A percentile compares a stretch with the other conserved stretches of the same genome.
These are phyloP conservation scores for Chlorella sp. DNA, from an alignment of 139 green algal genomes.

Conservation along the genomic window DNA sequence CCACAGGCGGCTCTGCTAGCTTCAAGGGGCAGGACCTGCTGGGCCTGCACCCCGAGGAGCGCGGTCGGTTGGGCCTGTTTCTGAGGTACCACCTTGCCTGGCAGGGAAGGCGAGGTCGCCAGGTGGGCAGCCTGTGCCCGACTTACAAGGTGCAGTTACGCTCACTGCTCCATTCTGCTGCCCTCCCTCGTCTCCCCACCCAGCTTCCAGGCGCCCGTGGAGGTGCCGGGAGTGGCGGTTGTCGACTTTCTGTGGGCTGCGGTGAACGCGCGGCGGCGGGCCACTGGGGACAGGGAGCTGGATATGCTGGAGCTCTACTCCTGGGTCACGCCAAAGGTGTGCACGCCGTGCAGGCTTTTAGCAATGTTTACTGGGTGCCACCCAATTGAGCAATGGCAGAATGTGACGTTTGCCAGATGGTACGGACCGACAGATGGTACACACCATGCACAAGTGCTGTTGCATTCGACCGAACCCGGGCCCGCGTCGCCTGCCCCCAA, in stretches of 20 bases:
- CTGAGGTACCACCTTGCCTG: slow-evolving; percentile 1
- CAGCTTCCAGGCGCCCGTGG: neutral
- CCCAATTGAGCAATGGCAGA: too few species aligned
- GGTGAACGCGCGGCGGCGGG: neutral
- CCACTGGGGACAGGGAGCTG: neutral
- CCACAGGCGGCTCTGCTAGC: neutral
- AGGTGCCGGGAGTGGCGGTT: neutral
- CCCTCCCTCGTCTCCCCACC: too few species aligned
- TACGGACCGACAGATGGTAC: too few species aligned
- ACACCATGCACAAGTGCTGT: too few species aligned
- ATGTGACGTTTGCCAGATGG: too few species aligned
- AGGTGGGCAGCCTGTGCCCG: too few species aligned
- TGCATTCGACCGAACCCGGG: too few species aligned
- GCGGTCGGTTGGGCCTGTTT: neutral
- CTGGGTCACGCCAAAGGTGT: neutral
- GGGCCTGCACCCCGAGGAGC: neutral
- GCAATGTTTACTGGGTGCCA: too few species aligned
- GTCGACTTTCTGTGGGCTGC: neutral
- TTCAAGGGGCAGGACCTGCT: neutral
- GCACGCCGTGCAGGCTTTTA: too few species aligned
- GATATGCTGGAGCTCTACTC: neutral
- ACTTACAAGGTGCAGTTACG: too few species aligned
- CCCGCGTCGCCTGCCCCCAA: too few species aligned
- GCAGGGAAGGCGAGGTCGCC: neutral
- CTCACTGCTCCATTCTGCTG: too few species aligned